These are phyloP conservation scores for Trichoderma endophyticum DNA, from an alignment of 2,329 filamentous ascomycete genomes.

Conservation along the genomic window DNA sequence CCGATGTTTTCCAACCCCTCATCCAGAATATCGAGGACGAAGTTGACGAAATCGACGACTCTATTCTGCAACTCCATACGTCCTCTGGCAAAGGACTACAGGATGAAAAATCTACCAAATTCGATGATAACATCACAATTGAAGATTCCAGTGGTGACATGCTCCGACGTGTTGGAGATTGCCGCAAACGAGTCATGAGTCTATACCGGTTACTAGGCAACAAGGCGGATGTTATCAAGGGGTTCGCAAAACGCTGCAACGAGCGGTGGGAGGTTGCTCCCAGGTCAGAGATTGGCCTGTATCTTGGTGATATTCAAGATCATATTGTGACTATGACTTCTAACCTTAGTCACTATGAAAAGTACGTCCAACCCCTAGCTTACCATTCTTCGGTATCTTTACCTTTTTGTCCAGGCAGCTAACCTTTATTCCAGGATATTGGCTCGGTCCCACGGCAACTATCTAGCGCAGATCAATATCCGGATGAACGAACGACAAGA, in stretches of 20 bases:
- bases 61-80: conserved; percentile 78
- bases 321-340: conserved; percentile 99
- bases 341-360: conserved; percentile 94
- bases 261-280: conserved; percentile 97
- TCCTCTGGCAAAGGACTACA: conserved; percentile 43
- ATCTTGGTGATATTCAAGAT: conserved; percentile 96
- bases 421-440: conserved; percentile 60
- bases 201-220: conserved; percentile 90
- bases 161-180: conserved; percentile 88
- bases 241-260: conserved; percentile 96
- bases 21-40: conserved; percentile 94
- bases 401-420: neutral
- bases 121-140: conserved; percentile 43
- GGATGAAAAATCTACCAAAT: conserved; percentile 43
- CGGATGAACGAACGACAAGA: conserved; percentile 98
- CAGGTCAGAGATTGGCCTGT: conserved; percentile 92
- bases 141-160: conserved; percentile 67
- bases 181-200: conserved; percentile 95
- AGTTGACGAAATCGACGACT: conserved; percentile 94
- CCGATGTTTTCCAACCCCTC: conserved; percentile 88
- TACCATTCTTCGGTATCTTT: neutral
- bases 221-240: conserved; percentile 98
- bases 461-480: conserved; percentile 98
- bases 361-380: conserved; percentile 51
- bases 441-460: conserved; percentile 88